Base-by-base conservation (phyloP, 345 rosid genomes). In the Corymbia maculata region DNA sequence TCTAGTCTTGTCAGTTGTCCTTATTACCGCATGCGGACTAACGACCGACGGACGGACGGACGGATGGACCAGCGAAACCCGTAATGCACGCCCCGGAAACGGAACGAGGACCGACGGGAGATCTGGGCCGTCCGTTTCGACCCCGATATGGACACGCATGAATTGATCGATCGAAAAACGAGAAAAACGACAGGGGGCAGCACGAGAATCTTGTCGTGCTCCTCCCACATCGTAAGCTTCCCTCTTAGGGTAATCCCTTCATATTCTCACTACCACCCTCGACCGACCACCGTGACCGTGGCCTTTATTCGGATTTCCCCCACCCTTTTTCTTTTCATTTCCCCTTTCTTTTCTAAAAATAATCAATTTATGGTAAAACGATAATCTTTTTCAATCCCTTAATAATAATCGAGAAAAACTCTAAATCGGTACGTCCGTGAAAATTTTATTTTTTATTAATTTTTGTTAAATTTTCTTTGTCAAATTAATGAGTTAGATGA, bases 51-150 rank as follows among this genome's bases (percentile, higher is more conserved):
- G 8, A 4, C 28, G 61, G 9, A 22, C 61, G 28, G 16, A 4
- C 61, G 9, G 21, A 22, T 8, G 61, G 21, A 26, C 6, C 12
- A 55, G 61, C 59, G 42, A 36, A 36, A 2, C 42, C 42, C 42
- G 42, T 36, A 36, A 10, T 12, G 79, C 79, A 68, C 45, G 45
- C 22, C 45, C 16, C 15, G 61, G 53, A 88, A 10, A 42, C 8
- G 22, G 16, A 80, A 50, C 52, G 17, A 17, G 85, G 51, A 44
- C 51, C 64, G 22, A 36, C 61, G 44, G 52, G 68, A 30, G 85
- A 92, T 91, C 94, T 21, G 79, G 90, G 66, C 93, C 94, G 93
- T 93, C 87, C 91, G 87, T 88, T 68, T 66, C 13, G 49, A 21
- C 14, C 80, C 86, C 4, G 28, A 53, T 79, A 87, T 21, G 87